A percentile compares a stretch with the other conserved stretches of the same genome.
Conservation (phyloP, 2,329 filamentous ascomycete species). For the Endothia cerciana region DNA sequence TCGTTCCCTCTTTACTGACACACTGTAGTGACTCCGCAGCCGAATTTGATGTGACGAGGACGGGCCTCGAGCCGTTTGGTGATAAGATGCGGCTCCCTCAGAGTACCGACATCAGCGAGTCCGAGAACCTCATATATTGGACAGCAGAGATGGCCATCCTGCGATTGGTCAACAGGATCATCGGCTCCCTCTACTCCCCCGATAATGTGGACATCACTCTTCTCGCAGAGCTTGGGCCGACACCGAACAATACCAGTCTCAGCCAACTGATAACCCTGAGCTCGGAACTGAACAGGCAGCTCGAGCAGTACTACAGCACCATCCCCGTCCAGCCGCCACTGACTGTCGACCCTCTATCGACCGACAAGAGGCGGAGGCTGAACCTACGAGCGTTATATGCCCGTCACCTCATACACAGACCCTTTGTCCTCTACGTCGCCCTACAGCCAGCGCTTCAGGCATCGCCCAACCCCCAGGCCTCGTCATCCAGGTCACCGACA, state of each 20-base stretch:
- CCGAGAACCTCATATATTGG: constrained; percentile 43
- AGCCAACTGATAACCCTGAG: constrained; percentile 39
- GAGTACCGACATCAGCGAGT: constrained; percentile 38
- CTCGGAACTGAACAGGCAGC: constrained; percentile 43
- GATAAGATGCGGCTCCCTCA: constrained; percentile 42
- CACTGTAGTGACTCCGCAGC: constrained; percentile 66
- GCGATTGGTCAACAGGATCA: constrained; percentile 47
- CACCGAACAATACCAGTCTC: constrained; percentile 34
- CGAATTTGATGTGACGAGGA: constrained; percentile 54
- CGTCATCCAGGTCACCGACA: constrained; percentile 19
- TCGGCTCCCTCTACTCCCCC: constrained; percentile 45
- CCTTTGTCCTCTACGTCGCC: constrained; percentile 49
- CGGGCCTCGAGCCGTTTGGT: constrained; percentile 43
- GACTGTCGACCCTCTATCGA: constrained; percentile 59
- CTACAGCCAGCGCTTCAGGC: constrained; percentile 31
- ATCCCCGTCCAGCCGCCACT: constrained; percentile 53
- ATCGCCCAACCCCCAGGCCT: constrained; percentile 12
- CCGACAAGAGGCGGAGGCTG: constrained; percentile 68
- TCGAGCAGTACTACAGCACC: constrained; percentile 44
- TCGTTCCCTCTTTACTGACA: not conserved
- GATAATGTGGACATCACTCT: constrained; percentile 34
- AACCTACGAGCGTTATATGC: constrained; percentile 75
- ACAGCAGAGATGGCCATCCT: constrained; percentile 48
- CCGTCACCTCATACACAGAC: constrained; percentile 70
- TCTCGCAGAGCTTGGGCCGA: constrained; percentile 30